phyloP scores from a whole-genome alignment of 2,329 filamentous ascomycete species.

The Penicillium palitans region DNA sequence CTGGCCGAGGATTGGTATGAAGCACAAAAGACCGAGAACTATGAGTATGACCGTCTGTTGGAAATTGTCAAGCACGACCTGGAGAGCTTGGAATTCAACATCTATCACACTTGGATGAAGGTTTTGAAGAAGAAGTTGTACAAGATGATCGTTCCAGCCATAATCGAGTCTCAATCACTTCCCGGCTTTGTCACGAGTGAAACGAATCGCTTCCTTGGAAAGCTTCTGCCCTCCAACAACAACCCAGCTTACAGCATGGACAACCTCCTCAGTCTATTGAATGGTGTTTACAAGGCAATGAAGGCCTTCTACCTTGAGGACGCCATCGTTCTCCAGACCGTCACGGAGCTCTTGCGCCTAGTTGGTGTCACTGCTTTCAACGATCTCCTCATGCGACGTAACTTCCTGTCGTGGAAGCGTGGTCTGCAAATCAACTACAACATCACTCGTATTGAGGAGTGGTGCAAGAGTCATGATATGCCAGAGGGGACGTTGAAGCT shows the following conservation, averaged over 20 bases:
- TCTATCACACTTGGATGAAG: conserved; percentile 99
- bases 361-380: conserved; percentile 99
- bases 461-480: conserved; percentile 99
- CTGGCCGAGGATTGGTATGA: conserved; percentile 99
- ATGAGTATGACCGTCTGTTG: conserved; percentile 93
- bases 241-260: conserved; percentile 99
- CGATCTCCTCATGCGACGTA: conserved; percentile 93
- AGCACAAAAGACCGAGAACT: conserved; percentile 98
- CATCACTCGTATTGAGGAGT: conserved; percentile 98
- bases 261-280: conserved; percentile 89
- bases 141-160: conserved; percentile 99
- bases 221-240: conserved; percentile 87
- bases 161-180: conserved; percentile 97
- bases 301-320: conserved; percentile 98
- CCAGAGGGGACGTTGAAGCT: conserved; percentile 95
- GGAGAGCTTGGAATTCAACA: conserved; percentile 98
- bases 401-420: conserved; percentile 99
- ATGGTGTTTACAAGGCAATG: conserved; percentile 98
- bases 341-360: conserved; percentile 87
- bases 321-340: conserved; percentile 89
- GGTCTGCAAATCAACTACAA: conserved; percentile 99
- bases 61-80: conserved; percentile 99
- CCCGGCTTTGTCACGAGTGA: conserved; percentile 98
- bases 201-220: conserved; percentile 96
- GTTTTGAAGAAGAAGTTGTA: conserved; percentile 98